Evolutionary conservation across 2,329 filamentous ascomycete genomes (phyloP), one percentile per base, ranked within the genome.

Genomic region (Aspergillus thermomutatus): DNA sequence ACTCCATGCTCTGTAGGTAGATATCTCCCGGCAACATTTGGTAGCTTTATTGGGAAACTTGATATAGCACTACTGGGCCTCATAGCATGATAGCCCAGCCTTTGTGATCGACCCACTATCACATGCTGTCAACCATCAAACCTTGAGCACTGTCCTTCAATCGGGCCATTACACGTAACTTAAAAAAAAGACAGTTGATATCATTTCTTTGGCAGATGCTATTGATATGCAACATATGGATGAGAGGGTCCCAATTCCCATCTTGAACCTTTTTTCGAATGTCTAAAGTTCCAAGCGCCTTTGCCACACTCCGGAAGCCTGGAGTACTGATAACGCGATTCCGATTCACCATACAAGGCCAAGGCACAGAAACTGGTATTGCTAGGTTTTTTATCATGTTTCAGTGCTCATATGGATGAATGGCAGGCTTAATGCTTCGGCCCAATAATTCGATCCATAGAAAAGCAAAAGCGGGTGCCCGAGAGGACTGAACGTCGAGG

Each of bases 61-160:
- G 43, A 46, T 46, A 14, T n/a, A 17, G 31, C 11, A 6, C 31
- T 34, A 14, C 28, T 34, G 4, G 31, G 31, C 31, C 31, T 26
- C n/a, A 26, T 26, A 14, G 31, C 31, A 5, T 37, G 14, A 43
- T 43, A 11, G 23, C 43, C 23, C 43, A 46, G 11, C 43, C 21
- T 23, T 6, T 23, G 43, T 11, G 43, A 46, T 43, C 23, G 69
- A 71, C 68, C 69, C 69, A 62, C 69, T 64, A 69, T 72, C 69
- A 72, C 69, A 71, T 72, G 69, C 61, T 55, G 52, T 56, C 47
- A 50, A 37, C 31, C 52, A 41, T 50, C 49, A 8, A 17, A 25
- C 37, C 28, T 26, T 52, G 34, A 3, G 17, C 31, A 23, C 3
- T 45, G 11, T n/a, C 23, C 21, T 23, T 23, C 23, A 5, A 46